Evolutionary conservation across 2,329 filamentous ascomycete species (phyloP).

Genomic region (Orbilia blumenaviensis): DNA sequence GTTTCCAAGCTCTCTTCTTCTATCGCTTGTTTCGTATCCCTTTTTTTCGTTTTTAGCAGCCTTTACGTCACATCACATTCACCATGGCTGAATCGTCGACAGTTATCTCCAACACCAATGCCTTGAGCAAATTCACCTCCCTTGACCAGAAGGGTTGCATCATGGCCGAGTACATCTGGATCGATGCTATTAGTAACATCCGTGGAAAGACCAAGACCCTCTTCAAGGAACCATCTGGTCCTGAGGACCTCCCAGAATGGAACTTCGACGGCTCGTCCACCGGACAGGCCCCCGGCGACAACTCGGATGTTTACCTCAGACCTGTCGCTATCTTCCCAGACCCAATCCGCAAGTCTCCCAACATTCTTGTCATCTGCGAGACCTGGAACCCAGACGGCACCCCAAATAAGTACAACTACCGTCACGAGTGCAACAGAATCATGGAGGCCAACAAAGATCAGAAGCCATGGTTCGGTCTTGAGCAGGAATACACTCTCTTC

Average conservation of each 20-base stretch:
- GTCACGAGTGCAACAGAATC: slow-evolving; percentile 86
- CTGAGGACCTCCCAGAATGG: slow-evolving; percentile 78
- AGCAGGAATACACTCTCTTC: slow-evolving; percentile 96
- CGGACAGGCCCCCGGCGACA: slow-evolving; percentile 88
- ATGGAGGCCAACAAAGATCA: slow-evolving; percentile 86
- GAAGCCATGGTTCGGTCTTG: slow-evolving; percentile 95
- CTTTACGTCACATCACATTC: slow-evolving; percentile 26
- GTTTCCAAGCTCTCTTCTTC: slow-evolving; percentile 8
- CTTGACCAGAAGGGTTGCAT: slow-evolving; percentile 88
- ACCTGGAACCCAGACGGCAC: slow-evolving; percentile 93
- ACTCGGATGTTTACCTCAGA: slow-evolving; percentile 97
- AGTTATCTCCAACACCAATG: slow-evolving; percentile 57
- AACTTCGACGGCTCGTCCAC: slow-evolving; percentile 91
- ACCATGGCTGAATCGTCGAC: slow-evolving; percentile 55
- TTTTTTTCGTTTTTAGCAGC: slow-evolving; percentile 25
- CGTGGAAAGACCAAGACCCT: slow-evolving; percentile 94
- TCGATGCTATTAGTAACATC: slow-evolving; percentile 81
- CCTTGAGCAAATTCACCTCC: slow-evolving; percentile 76
- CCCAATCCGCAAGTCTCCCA: slow-evolving; percentile 86
- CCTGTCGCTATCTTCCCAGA: slow-evolving; percentile 89
- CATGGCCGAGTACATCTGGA: slow-evolving; percentile 98
- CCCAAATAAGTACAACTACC: slow-evolving; percentile 98
- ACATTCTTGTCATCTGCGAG: slow-evolving; percentile 93
- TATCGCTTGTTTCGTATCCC: slow-evolving; percentile 30
- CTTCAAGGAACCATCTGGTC: slow-evolving; percentile 66